Conservation (phyloP, 345 rosid species). For the Physaria fendleri region DNA sequence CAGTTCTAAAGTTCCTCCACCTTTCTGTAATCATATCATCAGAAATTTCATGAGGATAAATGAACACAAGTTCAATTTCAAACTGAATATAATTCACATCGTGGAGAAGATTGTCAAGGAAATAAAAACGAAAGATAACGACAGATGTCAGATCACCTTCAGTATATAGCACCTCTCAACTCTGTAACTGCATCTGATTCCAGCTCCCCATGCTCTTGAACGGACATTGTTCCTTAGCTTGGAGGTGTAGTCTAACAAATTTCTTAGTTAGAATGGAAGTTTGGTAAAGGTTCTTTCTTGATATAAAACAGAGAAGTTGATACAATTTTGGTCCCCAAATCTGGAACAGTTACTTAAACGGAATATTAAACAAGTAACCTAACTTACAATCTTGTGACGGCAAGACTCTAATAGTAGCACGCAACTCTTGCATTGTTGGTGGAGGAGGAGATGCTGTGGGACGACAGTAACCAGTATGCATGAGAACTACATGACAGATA, state of each 20-base stretch:
- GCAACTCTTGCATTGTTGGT: constrained; percentile 85
- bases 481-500: constrained; percentile 65
- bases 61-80: background rate
- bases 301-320: background rate
- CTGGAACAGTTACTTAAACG: background rate
- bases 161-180: constrained; percentile 95
- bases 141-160: constrained; percentile 51
- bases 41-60: background rate
- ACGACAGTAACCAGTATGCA: constrained; percentile 99
- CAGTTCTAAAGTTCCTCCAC: constrained; percentile 91
- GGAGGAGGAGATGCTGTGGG: constrained; percentile 98
- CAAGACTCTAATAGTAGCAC: constrained; percentile 72
- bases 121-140: background rate
- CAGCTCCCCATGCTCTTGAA: constrained; percentile 99
- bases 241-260: constrained; percentile 67
- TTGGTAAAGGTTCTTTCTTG: background rate
- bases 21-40: constrained; percentile 58
- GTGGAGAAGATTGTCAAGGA: background rate
- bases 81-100: background rate
- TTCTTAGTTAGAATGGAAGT: background rate
- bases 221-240: constrained; percentile 97
- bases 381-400: constrained; percentile 90
- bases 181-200: constrained; percentile 92
- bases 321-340: background rate
- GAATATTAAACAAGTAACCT: background rate